Evolutionary conservation across 345 rosid genomes (phyloP), one percentile per base, ranked within the genome.

Genomic region (Acer yangbiense): DNA sequence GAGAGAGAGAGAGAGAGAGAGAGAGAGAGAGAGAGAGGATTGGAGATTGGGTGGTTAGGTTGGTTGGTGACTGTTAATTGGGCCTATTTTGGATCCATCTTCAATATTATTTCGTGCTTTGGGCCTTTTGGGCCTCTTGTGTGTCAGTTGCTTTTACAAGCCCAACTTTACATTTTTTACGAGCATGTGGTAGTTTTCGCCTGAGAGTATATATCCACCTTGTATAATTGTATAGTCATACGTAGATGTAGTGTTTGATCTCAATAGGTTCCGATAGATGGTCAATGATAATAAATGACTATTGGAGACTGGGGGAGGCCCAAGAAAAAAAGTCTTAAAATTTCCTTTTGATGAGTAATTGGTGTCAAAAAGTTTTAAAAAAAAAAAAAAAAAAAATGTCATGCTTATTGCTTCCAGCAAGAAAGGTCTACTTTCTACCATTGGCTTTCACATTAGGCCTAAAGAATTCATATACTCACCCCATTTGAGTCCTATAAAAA

Each of bases 1-100:
- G 2, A 25, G 27, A 25, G 27, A 23, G 25, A 23, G 25, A 23
- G 25, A 23, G 32, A 41, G 69, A 46, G 61, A 29, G 70, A 74
- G 43, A 29, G 7, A 32, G 39, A 35, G 6, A 18, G 64, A 18
- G 35, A 23, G 14, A 20, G 35, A 14, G 32, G n/a, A 16, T 46
- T 46, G 71, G 68, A 11, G 44, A n/a, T 21, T 55, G 21, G 77
- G 50, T 52, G 9, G 78, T 66, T 27, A 3, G 71, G 35, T 65
- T 75, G 77, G 69, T 73, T 63, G 44, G 77, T 48, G 27, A 50
- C 1, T 20, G 27, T 58, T n/a, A 20, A 58, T 58, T 60, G 64
- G 64, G 64, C 64, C 64, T 60, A 0, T 60, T 60, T 60, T 60
- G 64, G 64, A 60, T 60, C 64, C 8, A 60, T 20, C 64, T 60